phyloP scores from a whole-genome alignment of 495 filamentous ascomycete species.

The Penicillium pancosmium region DNA sequence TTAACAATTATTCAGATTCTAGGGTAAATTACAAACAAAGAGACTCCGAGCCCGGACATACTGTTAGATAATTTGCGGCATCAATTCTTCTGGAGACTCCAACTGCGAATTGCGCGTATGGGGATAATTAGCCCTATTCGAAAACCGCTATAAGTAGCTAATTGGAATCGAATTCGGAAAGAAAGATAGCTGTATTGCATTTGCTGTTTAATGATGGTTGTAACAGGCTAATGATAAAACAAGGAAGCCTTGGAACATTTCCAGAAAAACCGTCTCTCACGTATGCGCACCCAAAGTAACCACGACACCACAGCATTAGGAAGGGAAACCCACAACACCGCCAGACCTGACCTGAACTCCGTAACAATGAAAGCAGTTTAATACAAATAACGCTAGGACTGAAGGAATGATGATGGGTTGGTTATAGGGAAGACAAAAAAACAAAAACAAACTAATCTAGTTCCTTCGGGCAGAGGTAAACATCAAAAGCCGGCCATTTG shows the following conservation, averaged over 20 bases:
- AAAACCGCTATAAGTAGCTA: neutral
- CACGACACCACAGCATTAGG: constrained; percentile 1
- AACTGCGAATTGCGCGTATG: too few relatives aligned
- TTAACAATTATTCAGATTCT: too few relatives aligned
- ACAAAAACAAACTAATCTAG: neutral
- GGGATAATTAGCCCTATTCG: too few relatives aligned
- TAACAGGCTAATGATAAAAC: neutral
- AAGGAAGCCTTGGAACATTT: neutral
- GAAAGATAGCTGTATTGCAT: neutral
- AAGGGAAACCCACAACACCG: neutral
- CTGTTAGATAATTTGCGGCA: too few relatives aligned
- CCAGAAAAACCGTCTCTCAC: neutral
- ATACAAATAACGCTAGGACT: neutral
- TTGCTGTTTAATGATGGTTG: neutral
- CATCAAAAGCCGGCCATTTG: neutral
- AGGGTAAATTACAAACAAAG: too few relatives aligned
- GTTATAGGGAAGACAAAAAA: neutral
- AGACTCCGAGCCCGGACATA: too few relatives aligned
- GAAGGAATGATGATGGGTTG: neutral
- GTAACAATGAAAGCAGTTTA: neutral
- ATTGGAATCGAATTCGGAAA: neutral
- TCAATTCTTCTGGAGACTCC: too few relatives aligned
- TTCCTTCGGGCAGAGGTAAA: neutral
- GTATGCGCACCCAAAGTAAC: neutral
- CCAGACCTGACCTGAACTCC: neutral